These are phyloP conservation scores for Spinellus fusiger DNA, from an alignment of 192 early-diverging fungal species.

Conservation along the genomic window DNA sequence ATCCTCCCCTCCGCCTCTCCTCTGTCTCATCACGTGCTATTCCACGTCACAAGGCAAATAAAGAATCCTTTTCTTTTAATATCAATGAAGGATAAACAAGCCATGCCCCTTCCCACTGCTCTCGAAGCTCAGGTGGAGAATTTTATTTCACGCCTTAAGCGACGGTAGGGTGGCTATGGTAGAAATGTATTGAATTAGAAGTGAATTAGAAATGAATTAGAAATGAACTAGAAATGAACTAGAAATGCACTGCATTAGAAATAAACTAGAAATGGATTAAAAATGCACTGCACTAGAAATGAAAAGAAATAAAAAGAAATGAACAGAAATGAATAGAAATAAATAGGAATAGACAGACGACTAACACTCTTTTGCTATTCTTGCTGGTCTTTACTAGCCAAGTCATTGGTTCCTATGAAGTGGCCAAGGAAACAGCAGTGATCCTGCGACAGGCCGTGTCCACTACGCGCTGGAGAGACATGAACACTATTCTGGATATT, in stretches of 20 bases:
- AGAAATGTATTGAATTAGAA: not conserved
- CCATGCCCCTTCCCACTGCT: constrained; percentile 3
- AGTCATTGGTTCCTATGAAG: constrained; percentile 57
- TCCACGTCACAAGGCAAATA: no score
- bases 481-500: constrained; percentile 47
- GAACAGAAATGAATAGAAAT: not conserved
- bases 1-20: no score
- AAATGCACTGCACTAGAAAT: no score
- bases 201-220: not conserved
- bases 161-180: constrained; percentile 24
- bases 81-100: no score
- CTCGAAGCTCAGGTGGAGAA: constrained; percentile 36
- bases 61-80: no score
- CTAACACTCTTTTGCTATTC: not conserved
- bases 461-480: constrained; percentile 64
- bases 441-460: constrained; percentile 76
- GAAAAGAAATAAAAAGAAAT: no score
- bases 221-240: no score
- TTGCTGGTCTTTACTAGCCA: constrained; percentile 39
- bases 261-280: no score
- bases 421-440: constrained; percentile 66
- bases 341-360: not conserved
- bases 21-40: no score
- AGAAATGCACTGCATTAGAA: no score
- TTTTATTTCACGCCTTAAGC: constrained; percentile 34